Evolutionary conservation across 495 filamentous ascomycete genomes (phyloP).

Genomic region (Daldinia grandis): DNA sequence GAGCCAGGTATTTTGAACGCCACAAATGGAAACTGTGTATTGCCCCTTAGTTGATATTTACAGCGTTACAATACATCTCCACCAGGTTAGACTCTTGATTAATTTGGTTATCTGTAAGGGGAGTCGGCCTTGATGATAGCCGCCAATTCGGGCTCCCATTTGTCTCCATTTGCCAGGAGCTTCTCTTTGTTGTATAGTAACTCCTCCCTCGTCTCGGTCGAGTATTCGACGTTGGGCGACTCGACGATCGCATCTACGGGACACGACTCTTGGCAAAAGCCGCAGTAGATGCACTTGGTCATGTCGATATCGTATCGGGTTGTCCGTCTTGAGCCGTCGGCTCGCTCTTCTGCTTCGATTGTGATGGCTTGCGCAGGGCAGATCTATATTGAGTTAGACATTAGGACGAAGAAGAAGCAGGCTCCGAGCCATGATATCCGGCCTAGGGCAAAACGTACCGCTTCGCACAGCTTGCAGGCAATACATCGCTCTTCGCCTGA

Average conservation of each 20-base stretch:
- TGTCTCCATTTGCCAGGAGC: slow-evolving; percentile 87
- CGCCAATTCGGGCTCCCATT: slow-evolving; percentile 98
- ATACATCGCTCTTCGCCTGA: slow-evolving; percentile 99
- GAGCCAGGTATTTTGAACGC: slow-evolving; percentile 21
- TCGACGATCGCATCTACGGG: slow-evolving; percentile 98
- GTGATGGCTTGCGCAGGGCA: slow-evolving; percentile 97
- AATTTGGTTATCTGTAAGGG: slow-evolving; percentile 75
- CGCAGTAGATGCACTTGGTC: slow-evolving; percentile 99
- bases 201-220: slow-evolving; percentile 96
- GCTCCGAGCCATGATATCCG: background rate
- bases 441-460: slow-evolving; percentile 55
- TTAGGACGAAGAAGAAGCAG: background rate
- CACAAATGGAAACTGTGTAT: slow-evolving; percentile 36
- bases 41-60: slow-evolving; percentile 38
- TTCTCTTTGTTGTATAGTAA: slow-evolving; percentile 98
- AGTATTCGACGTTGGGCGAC: slow-evolving; percentile 96
- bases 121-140: slow-evolving; percentile 88
- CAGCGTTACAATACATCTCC: slow-evolving; percentile 36
- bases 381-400: slow-evolving; percentile 57
- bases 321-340: slow-evolving; percentile 91
- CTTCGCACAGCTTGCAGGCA: slow-evolving; percentile 99
- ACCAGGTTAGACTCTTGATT: slow-evolving; percentile 6
- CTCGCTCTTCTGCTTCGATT: slow-evolving; percentile 97
- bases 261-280: slow-evolving; percentile 98
- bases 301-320: slow-evolving; percentile 99